Evolutionary conservation across 495 filamentous ascomycete species (phyloP).

Genomic region (Hypoxylon lienhwacheense): DNA sequence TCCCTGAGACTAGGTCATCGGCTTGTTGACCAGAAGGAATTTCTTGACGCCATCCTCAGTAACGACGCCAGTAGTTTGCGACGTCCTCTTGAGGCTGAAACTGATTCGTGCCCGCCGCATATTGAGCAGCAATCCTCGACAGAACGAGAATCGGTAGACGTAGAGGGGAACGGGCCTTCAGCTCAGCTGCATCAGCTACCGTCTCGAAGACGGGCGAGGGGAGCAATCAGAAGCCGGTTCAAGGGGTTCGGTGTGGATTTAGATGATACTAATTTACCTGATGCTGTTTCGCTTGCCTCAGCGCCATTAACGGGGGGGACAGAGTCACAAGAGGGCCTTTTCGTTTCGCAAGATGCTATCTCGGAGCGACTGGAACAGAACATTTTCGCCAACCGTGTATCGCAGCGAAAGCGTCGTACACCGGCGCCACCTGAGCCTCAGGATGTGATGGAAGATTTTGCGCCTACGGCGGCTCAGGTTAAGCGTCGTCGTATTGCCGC

Average conservation of each 20-base stretch:
- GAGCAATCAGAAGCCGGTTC: slow-evolving; percentile 63
- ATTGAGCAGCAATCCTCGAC: slow-evolving; percentile 6
- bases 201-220: slow-evolving; percentile 39
- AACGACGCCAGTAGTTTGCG: slow-evolving; percentile 72
- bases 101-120: slow-evolving; percentile 22
- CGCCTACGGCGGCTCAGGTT: slow-evolving; percentile 70
- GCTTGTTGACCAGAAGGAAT: slow-evolving; percentile 87
- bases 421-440: slow-evolving; percentile 42
- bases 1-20: slow-evolving; percentile 73
- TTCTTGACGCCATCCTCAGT: slow-evolving; percentile 84
- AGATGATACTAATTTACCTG: slow-evolving; percentile 38
- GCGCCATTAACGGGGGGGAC: neutral
- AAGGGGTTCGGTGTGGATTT: slow-evolving; percentile 63
- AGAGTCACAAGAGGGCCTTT: slow-evolving; percentile 40
- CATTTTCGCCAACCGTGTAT: slow-evolving; percentile 28
- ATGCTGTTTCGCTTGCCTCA: slow-evolving; percentile 9
- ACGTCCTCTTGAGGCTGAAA: slow-evolving; percentile 57
- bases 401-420: slow-evolving; percentile 52
- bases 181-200: slow-evolving; percentile 24
- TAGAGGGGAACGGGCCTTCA: slow-evolving; percentile 33
- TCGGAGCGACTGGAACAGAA: slow-evolving; percentile 23
- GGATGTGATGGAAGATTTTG: slow-evolving; percentile 63
- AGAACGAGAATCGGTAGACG: slow-evolving; percentile 39
- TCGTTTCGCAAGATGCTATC: slow-evolving; percentile 39
- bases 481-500: slow-evolving; percentile 66